Evolutionary conservation across 495 filamentous ascomycete genomes (phyloP).

Genomic region (Penicillium lividum): DNA sequence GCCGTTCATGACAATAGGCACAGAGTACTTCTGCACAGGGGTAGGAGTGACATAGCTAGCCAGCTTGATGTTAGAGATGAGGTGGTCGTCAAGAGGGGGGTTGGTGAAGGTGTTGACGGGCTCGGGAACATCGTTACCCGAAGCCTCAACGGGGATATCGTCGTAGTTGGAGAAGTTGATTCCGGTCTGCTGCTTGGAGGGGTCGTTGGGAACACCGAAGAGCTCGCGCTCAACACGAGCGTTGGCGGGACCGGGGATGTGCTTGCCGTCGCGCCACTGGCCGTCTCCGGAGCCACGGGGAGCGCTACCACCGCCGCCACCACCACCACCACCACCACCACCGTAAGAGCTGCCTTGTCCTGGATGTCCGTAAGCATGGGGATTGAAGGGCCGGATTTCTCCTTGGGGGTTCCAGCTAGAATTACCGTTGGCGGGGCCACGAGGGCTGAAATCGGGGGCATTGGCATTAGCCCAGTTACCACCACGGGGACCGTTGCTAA

Average conservation of each 20-base stretch:
- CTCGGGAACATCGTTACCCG: constrained; percentile 90
- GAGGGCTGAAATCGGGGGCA: constrained; percentile 69
- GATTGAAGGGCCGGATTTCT: constrained; percentile 55
- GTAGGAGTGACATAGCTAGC: constrained; percentile 93
- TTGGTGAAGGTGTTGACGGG: constrained; percentile 87
- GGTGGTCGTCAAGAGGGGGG: constrained; percentile 90
- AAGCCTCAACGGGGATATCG: constrained; percentile 97
- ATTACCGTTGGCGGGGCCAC: constrained; percentile 52
- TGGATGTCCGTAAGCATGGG: constrained; percentile 68
- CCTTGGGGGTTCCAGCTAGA: constrained; percentile 41
- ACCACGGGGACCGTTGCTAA: constrained; percentile 51
- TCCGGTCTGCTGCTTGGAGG: constrained; percentile 89
- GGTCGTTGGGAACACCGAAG: constrained; percentile 91
- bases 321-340: constrained; percentile 42
- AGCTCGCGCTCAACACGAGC: constrained; percentile 90
- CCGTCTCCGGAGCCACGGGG: constrained; percentile 87
- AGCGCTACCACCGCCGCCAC: constrained; percentile 41
- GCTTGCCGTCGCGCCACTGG: constrained; percentile 95
- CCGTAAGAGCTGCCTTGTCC: constrained; percentile 49
- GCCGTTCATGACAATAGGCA: constrained; percentile 94
- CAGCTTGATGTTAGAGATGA: constrained; percentile 86
- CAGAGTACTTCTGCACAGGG: constrained; percentile 97
- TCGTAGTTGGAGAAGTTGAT: constrained; percentile 99
- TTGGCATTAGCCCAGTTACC: constrained; percentile 68
- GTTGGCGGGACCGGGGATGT: constrained; percentile 86